These are phyloP conservation scores for Coemansia sp. DNA, from an alignment of 192 early-diverging fungal species.

Conservation along the genomic window DNA sequence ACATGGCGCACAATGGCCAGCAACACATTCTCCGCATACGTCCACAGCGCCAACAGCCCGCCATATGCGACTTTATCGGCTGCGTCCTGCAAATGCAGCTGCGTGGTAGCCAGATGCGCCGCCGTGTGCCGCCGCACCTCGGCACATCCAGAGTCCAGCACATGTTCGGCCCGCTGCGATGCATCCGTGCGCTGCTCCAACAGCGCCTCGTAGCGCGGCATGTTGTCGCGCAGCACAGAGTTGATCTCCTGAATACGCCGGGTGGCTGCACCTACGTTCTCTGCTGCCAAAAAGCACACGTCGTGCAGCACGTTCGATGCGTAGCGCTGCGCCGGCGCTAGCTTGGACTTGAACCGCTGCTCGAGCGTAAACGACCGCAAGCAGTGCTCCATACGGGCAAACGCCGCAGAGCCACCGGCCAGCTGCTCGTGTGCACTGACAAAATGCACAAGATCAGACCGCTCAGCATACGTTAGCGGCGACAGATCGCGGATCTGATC, in stretches of 20 bases:
- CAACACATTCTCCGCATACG: slow-evolving; percentile 80
- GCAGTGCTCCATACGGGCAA: slow-evolving; percentile 79
- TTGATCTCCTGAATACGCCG: slow-evolving; percentile 64
- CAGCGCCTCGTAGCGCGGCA: slow-evolving; percentile 76
- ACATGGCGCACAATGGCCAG: slow-evolving; percentile 66
- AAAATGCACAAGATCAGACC: slow-evolving; percentile 94
- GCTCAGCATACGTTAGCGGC: slow-evolving; percentile 85
- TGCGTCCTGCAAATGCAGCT: slow-evolving; percentile 67
- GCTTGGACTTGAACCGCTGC: slow-evolving; percentile 91
- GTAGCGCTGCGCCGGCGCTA: slow-evolving; percentile 92
- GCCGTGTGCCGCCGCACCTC: slow-evolving; percentile 57
- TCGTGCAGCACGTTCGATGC: slow-evolving; percentile 83
- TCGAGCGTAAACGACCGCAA: slow-evolving; percentile 92
- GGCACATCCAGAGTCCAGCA: slow-evolving; percentile 61
- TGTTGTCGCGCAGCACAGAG: slow-evolving; percentile 59
- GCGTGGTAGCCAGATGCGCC: slow-evolving; percentile 54
- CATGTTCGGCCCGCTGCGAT: slow-evolving; percentile 61
- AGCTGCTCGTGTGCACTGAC: slow-evolving; percentile 69
- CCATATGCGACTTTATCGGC: slow-evolving; percentile 73
- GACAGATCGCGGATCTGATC: slow-evolving; percentile 96
- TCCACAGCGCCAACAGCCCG: slow-evolving; percentile 80
- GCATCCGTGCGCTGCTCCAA: slow-evolving; percentile 70
- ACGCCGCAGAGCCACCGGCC: slow-evolving; percentile 49
- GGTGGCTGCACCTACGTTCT: slow-evolving; percentile 65
- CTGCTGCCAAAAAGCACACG: slow-evolving; percentile 67